A percentile compares a stretch with the other conserved stretches of the same genome.
Evolutionary conservation across 352 stramenopile species (phyloP).

Genomic region (Achlya hypogyna): DNA sequence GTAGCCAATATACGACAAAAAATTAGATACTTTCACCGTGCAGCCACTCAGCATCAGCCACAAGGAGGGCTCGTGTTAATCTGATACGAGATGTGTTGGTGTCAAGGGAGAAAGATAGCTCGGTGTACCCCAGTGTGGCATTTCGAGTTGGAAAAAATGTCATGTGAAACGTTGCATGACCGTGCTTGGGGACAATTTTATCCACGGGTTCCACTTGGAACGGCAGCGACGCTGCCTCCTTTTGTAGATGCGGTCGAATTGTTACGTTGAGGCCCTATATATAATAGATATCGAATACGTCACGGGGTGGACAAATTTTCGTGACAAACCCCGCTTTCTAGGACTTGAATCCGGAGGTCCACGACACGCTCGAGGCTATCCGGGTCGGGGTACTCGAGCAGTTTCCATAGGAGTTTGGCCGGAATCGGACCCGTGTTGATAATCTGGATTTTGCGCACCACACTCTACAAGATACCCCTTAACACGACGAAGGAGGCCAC

Average conservation of each 20-base stretch:
- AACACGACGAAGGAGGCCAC: too few relatives aligned
- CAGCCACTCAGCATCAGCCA: slow-evolving; percentile 56
- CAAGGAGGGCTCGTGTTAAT: slow-evolving; percentile 33
- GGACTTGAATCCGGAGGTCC: not conserved
- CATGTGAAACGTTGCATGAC: slow-evolving; percentile 15
- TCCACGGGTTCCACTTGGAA: slow-evolving; percentile 34
- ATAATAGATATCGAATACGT: too few relatives aligned
- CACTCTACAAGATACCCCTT: not conserved
- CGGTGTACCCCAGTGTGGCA: not conserved
- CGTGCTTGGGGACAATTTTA: slow-evolving; percentile 7
- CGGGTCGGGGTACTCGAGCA: slow-evolving; percentile 31
- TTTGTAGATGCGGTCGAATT: slow-evolving; percentile 11
- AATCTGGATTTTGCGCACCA: slow-evolving; percentile 49
- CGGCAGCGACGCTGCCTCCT: slow-evolving; percentile 21
- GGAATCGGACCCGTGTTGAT: slow-evolving; percentile 54
- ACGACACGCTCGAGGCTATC: not conserved
- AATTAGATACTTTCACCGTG: slow-evolving; percentile 5
- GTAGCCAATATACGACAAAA: not conserved
- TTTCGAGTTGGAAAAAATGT: slow-evolving; percentile 31
- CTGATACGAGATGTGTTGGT: slow-evolving; percentile 8
- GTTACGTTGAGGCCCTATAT: not conserved
- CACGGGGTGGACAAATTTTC: too few relatives aligned
- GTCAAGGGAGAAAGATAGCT: not conserved
- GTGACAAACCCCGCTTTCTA: not conserved
- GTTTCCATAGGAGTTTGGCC: slow-evolving; percentile 46